phyloP scores from a whole-genome alignment of 2,329 filamentous ascomycete genomes.

The Massarina eburnea region DNA sequence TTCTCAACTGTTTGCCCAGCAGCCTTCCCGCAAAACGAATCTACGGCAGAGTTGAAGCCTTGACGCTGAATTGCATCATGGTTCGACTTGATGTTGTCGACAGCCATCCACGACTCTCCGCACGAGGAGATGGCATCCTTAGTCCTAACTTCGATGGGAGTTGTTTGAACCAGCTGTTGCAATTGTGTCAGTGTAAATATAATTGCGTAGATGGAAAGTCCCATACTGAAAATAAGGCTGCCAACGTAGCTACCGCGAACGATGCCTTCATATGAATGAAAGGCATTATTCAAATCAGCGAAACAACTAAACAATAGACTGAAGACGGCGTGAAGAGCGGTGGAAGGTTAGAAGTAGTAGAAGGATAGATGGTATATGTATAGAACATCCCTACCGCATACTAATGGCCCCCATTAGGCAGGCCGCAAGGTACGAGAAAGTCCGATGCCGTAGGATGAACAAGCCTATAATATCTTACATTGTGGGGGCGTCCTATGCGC shows the following conservation, averaged over 20 bases:
- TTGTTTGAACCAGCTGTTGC: background rate
- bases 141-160: background rate
- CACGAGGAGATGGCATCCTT: constrained; percentile 11
- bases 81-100: constrained; percentile 12
- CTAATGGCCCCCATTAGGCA: too few relatives aligned
- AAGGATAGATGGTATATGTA: too few relatives aligned
- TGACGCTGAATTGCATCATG: constrained; percentile 7
- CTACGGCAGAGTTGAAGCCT: constrained; percentile 16
- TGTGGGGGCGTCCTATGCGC: too few relatives aligned
- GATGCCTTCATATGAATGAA: background rate
- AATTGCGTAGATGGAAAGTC: background rate
- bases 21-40: constrained; percentile 16
- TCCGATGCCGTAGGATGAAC: too few relatives aligned
- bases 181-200: background rate
- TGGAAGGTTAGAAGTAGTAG: background rate
- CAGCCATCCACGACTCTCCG: constrained; percentile 9
- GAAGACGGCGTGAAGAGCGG: background rate
- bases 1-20: constrained; percentile 6
- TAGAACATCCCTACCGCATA: too few relatives aligned
- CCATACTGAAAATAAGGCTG: background rate
- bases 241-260: background rate
- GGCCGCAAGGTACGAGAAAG: too few relatives aligned
- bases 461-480: too few relatives aligned
- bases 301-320: background rate
- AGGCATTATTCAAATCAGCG: background rate